These are phyloP conservation scores for Acarospora socialis DNA, from an alignment of 2,329 filamentous ascomycete species.

Conservation along the genomic window DNA sequence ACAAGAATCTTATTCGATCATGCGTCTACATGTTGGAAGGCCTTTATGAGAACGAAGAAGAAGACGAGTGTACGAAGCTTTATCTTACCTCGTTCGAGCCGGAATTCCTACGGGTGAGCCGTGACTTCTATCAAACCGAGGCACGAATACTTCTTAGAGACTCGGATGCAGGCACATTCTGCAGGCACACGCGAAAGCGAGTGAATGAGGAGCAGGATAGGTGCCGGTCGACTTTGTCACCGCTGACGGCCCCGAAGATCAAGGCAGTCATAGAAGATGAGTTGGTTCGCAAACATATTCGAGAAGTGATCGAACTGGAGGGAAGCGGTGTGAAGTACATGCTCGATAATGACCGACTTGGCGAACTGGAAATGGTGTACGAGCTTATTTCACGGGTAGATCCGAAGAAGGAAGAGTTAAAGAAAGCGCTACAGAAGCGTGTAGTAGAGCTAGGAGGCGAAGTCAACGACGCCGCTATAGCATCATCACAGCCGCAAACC, in stretches of 20 bases:
- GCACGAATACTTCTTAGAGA: conserved; percentile 60
- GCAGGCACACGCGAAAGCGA: conserved; percentile 58
- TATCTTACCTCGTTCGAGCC: conserved; percentile 76
- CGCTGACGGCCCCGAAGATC: conserved; percentile 58
- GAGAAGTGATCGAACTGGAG: conserved; percentile 72
- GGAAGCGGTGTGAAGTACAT: conserved; percentile 72
- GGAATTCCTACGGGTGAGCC: conserved; percentile 57
- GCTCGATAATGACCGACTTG: conserved; percentile 74
- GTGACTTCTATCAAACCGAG: conserved; percentile 60
- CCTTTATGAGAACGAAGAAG: conserved; percentile 67
- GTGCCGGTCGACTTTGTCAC: conserved; percentile 67
- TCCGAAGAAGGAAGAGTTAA: conserved; percentile 53
- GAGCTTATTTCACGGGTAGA: conserved; percentile 67
- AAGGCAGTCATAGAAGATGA: conserved; percentile 64
- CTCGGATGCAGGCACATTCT: conserved; percentile 68
- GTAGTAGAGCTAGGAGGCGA: conserved; percentile 68
- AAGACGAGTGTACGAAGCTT: conserved; percentile 64
- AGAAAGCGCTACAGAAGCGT: conserved; percentile 54
- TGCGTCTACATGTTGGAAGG: conserved; percentile 82
- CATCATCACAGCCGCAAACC: conserved; percentile 36
- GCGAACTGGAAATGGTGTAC: conserved; percentile 71
- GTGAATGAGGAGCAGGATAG: conserved; percentile 69
- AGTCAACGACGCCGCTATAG: conserved; percentile 54
- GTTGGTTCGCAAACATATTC: conserved; percentile 62
- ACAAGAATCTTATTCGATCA: conserved; percentile 66